Percentiles rank a stretch among this genome's conserved stretches.
These are phyloP conservation scores for Obelidium mucronatum DNA, from an alignment of 192 early-diverging fungal species.

Conservation along the genomic window DNA sequence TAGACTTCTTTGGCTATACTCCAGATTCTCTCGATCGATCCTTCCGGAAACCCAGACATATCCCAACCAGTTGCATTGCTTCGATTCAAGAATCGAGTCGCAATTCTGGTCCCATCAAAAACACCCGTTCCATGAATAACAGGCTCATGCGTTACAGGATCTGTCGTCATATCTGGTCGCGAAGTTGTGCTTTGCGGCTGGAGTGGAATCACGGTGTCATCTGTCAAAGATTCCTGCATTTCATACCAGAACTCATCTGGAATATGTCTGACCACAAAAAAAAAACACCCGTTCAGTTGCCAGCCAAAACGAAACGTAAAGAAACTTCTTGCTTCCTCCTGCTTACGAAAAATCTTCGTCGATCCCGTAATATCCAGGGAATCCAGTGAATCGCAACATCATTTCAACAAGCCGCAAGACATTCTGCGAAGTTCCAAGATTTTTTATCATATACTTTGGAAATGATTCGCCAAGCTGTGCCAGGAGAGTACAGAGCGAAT, in stretches of 20 bases:
- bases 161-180: slow-evolving; percentile 28
- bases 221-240: slow-evolving; percentile 31
- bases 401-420: slow-evolving; percentile 43
- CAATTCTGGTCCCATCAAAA: slow-evolving; percentile 27
- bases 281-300: too few relatives aligned
- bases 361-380: slow-evolving; percentile 46
- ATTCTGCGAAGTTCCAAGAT: slow-evolving; percentile 21
- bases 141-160: slow-evolving; percentile 42
- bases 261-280: slow-evolving; percentile 23
- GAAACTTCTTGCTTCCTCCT: neutral
- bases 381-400: slow-evolving; percentile 48
- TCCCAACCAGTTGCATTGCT: neutral
- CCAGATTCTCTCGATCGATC: slow-evolving; percentile 15
- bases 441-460: slow-evolving; percentile 30
- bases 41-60: slow-evolving; percentile 28
- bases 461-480: slow-evolving; percentile 49
- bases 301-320: neutral
- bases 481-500: slow-evolving; percentile 44
- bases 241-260: slow-evolving; percentile 38
- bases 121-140: slow-evolving; percentile 26
- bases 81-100: slow-evolving; percentile 24
- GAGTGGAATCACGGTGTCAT: slow-evolving; percentile 15
- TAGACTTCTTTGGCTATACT: slow-evolving; percentile 30
- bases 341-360: slow-evolving; percentile 53
- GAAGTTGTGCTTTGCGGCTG: neutral